Percentiles rank a stretch among this genome's conserved stretches.
phyloP scores from a whole-genome alignment of 2,329 filamentous ascomycete genomes.

The Pezicula radicicola region DNA sequence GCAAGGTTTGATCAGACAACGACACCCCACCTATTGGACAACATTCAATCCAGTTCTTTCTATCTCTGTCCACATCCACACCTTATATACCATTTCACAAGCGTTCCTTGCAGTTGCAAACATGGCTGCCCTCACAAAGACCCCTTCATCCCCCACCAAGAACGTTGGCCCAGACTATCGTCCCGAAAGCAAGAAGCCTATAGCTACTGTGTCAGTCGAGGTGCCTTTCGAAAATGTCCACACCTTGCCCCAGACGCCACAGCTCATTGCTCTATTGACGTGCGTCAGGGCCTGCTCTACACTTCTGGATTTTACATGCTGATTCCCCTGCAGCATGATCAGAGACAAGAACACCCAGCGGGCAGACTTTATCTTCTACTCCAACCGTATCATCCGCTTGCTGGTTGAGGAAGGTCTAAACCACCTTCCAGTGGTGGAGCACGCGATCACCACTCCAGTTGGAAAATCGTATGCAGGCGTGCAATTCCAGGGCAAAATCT shows the following conservation, averaged over 20 bases:
- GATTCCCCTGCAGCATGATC: conserved; percentile 69
- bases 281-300: conserved; percentile 48
- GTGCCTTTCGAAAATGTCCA: conserved; percentile 84
- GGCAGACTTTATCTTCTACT: conserved; percentile 99
- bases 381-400: conserved; percentile 94
- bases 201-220: conserved; percentile 81
- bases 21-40: no score
- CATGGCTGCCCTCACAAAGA: conserved; percentile 21
- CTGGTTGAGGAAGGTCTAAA: conserved; percentile 97
- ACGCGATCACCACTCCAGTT: conserved; percentile 86
- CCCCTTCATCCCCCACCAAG: conserved; percentile 48
- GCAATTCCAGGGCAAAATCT: conserved; percentile 96
- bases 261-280: conserved; percentile 96
- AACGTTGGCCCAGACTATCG: conserved; percentile 79
- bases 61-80: neutral
- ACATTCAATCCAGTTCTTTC: neutral
- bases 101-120: conserved; percentile 1
- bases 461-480: conserved; percentile 86
- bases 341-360: conserved; percentile 85
- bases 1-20: no score
- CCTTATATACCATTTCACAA: neutral
- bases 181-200: conserved; percentile 73
- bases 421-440: conserved; percentile 87
- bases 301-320: conserved; percentile 4
- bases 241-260: conserved; percentile 87